Base-by-base conservation (phyloP, 768 basidiomycete genomes). In the Lactarius deliciosus region DNA sequence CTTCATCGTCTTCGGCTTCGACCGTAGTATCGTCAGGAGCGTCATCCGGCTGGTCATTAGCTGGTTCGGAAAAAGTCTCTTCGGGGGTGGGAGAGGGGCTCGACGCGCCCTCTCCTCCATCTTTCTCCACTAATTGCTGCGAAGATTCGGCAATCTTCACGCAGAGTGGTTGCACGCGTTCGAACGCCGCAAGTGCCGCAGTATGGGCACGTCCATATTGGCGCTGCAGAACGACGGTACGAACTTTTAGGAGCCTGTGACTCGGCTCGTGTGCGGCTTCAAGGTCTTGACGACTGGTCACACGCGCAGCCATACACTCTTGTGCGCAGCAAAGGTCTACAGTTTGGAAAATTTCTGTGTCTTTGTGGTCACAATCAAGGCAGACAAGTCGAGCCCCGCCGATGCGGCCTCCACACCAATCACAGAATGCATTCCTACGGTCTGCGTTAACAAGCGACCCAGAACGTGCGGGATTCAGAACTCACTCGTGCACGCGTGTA, bases 331-430 rank as follows among this genome's bases (percentile, higher is more conserved):
- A 77, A 43, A 77, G 71, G 66, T 78, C 75, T 10, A 77, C 60
- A 8, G 73, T 74, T 25, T 72, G 67, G 11, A 65, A 41, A 4
- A 20, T 10, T n/a, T 34, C 28, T 2, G 22, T 40, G 13, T 20
- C 30, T 15, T 68, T 60, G 13, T 68, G 61, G 43, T 71, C 70
- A 47, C 77, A 78, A 47, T 75, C 72, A 16, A 78, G 68, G 36
- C 77, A 78, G 45, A 73, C 69, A 13, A 77, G 63, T 11, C 76
- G 74, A 4, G 73, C 60, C 1, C 76, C 76, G 7, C 71, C 75
- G 5, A 76, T 73, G 18, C 8, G 38, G 1, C 73, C 72, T 10
- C 61, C 59, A 54, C 77, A 78, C 15, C 54, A 66, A 56, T 74
- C 75, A 61, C 76, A 77, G 8, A 40, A 40, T 6, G 50, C 65